Base-by-base conservation (phyloP, 345 rosid genomes). In the Brassica incana region DNA sequence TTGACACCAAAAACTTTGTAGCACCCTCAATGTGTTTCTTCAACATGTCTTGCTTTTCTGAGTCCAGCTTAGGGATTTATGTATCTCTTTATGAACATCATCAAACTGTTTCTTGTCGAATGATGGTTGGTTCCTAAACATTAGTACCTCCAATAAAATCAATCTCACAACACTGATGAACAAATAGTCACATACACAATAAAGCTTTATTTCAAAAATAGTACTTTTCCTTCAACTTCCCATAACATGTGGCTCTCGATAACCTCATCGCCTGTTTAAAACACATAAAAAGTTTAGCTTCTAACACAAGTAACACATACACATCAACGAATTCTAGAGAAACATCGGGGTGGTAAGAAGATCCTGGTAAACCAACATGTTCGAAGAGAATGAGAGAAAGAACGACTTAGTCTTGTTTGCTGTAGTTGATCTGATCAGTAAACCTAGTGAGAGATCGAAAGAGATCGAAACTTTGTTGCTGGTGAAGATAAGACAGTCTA, bases 171-270 rank as follows among this genome's bases (percentile, higher is more conserved):
- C 98, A 92, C 98, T 92, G 77, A 45, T 79, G 16, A 62, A n/a
- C 7, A 77, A 38, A 67, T 36, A 5, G 12, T 58, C 33, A 60
- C 33, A 48, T 5, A 56, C 15, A n/a, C 3, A 56, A 36, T 3
- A 38, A 8, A 38, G 43, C 10, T 38, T 38, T 33, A 30, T 54
- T 8, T 67, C 68, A n/a, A 10, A 65, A 2, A 1, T 33, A 56
- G 2, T 50, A 91, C 97, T 91, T 92, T 94, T 67, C 98, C 96
- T 23, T 92, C 92, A 48, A 92, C 98, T 87, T 94, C 96, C 97
- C 94, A 90, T 48, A 90, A 72, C 38, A 86, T 74, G 11, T 92
- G 93, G 32, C 89, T 88, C 20, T 82, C 78, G 63, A 87, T 80
- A 81, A 90, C 93, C 90, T 94, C 97, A 48, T 92, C 97, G 54